Base-by-base conservation (phyloP, 306 rosid species). In the Dryas alaskensis region DNA sequence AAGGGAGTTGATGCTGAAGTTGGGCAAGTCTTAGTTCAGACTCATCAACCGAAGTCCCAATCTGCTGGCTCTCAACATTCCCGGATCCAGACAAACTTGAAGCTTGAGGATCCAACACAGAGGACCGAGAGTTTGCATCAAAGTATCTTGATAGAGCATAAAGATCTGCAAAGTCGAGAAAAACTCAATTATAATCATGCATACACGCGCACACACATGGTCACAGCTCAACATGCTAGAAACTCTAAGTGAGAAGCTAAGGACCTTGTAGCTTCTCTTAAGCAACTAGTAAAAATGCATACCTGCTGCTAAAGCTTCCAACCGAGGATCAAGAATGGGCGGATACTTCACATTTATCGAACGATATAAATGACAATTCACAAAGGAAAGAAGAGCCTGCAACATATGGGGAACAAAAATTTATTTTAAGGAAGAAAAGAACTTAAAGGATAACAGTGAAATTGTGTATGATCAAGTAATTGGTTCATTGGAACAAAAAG, bases 231-330 rank as follows among this genome's bases (percentile, higher is more conserved):
- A 64, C 10, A 75, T 57, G 55, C 53, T 37, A 45, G 37, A 70
- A 69, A 44, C 49, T 49, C 72, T 8, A 17, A 17, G 58, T 8
- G 4, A 74, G 60, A 80, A 65, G 16, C 3, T 17, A n/a, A 31
- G 8, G 22, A 39, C 27, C 12, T 53, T 27, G 59, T 5, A 44
- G 39, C 10, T 16, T 46, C 42, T 53, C 17, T 14, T 17, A 52
- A 10, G 43, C 0, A 49, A 57, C 54, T n/a, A 17, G 42, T 63
- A 59, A 66, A 47, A 69, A 10, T 2, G 4, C 11, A 16, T 74
- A 91, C 97, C 98, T 70, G 90, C 91, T 65, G 97, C 95, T 66
- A 88, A 75, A 65, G 95, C 91, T 82, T 94, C 98, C 86, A 88
- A 77, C 46, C 74, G 81, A 17, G 92, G 86, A 86, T 94, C 92